Base-by-base conservation (phyloP, 1,284 basidiomycete species). In the Irpex rosettiformis region DNA sequence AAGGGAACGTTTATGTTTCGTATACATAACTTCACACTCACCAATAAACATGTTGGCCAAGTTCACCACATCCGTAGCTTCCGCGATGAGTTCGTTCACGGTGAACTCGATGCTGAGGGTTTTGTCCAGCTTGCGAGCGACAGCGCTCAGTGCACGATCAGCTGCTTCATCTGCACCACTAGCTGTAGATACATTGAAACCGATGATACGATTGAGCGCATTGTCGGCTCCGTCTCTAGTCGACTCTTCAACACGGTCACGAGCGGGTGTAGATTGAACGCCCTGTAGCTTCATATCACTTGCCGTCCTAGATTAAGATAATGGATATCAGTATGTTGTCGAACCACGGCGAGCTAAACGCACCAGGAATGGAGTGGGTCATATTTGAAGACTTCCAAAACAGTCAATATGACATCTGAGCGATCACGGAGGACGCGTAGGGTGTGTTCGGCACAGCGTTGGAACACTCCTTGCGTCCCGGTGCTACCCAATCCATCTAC, bases 331-430 rank as follows among this genome's bases (percentile, higher is more conserved):
- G 42, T 56, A 11, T 24, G 22, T 22, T n/a, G 25, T 22, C 43
- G 29, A 25, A 58, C 24, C 8, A 30, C 11, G 53, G 29, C 21
- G 33, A 13, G n/a, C 1, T 5, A 58, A 40, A 70, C 82, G 57
- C 59, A 88, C 96, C 96, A 99, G 22, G 86, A 89, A 66, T 97
- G 93, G 11, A 99, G 80, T 0, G 97, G 96, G 73, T 99, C 96
- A 69, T 98, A 87, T 71, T 93, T 94, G 83, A 98, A 97, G 10
- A 98, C 96, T 69, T 98, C 96, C 37, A 99, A 81, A 0, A 99
- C 90, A 1, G 96, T 98, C 79, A 96, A 84, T 68, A 99, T 89
- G 47, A 96, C 85, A 57, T 89, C 89, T 0, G 93, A 91, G 6
- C 88, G 85, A 52, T 91, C 88, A 6, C 96, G 84, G 48, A 98